These are phyloP conservation scores for Onygenales sp. DNA, from an alignment of 2,329 filamentous ascomycete genomes.

Conservation along the genomic window DNA sequence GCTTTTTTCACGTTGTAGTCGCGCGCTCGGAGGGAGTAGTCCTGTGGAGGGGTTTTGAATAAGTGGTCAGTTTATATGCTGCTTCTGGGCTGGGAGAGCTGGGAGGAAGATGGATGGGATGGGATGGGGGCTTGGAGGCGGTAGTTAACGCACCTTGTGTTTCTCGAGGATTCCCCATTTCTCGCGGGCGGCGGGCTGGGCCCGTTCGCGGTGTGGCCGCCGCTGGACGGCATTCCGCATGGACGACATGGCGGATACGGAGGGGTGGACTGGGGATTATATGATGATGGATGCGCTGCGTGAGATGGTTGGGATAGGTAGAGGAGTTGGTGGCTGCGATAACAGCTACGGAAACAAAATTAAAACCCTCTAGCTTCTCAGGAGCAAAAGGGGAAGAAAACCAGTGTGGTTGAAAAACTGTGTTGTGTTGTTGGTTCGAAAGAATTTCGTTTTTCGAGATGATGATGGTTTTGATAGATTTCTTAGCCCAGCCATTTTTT, in stretches of 20 bases:
- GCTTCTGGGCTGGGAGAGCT: background rate
- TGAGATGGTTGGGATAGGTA: background rate
- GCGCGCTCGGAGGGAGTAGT: constrained; percentile 56
- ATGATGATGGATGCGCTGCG: background rate
- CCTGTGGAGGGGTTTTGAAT: constrained; percentile 25
- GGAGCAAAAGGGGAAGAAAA: background rate
- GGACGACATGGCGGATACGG: constrained; percentile 40
- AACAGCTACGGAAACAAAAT: background rate
- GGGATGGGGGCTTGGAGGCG: background rate
- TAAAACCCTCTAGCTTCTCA: background rate
- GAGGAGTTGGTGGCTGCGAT: background rate
- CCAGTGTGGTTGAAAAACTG: background rate
- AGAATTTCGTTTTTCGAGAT: background rate
- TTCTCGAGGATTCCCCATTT: constrained; percentile 93
- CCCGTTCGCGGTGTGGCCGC: constrained; percentile 81
- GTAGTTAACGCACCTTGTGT: constrained; percentile 57
- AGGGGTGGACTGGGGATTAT: background rate
- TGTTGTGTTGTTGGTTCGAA: background rate
- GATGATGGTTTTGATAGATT: background rate
- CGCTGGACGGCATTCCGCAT: constrained; percentile 59
- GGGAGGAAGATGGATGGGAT: too few relatives aligned
- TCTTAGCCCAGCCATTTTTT: background rate
- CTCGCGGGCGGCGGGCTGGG: constrained; percentile 71
- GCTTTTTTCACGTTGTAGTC: constrained; percentile 55
- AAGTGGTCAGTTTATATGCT: background rate